A percentile compares a stretch with the other conserved stretches of the same genome.
Evolutionary conservation across 2,329 filamentous ascomycete species (phyloP).

Genomic region (Cladophialophora bantiana): DNA sequence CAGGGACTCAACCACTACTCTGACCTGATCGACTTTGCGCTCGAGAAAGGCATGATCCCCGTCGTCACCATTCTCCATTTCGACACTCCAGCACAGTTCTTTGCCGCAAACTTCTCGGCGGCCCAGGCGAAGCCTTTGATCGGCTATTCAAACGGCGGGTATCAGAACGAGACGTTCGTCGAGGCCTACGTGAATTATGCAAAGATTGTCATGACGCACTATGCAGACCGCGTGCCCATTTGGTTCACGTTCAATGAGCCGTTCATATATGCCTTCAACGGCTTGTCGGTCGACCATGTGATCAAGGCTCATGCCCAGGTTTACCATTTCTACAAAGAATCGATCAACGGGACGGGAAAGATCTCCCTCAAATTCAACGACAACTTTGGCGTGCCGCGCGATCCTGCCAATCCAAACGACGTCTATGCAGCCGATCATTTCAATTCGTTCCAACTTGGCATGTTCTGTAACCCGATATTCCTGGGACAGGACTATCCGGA

Average conservation of each 20-base stretch:
- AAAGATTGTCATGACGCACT: constrained; percentile 48
- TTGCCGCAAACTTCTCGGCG: constrained; percentile 28
- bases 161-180: constrained; percentile 42
- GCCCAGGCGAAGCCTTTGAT: constrained; percentile 29
- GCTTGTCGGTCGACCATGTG: constrained; percentile 48
- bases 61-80: constrained; percentile 50
- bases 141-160: constrained; percentile 42
- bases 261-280: constrained; percentile 46
- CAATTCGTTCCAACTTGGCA: constrained; percentile 48
- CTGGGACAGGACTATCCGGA: constrained; percentile 55
- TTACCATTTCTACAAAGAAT: constrained; percentile 52
- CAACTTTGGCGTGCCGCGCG: constrained; percentile 47
- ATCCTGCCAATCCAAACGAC: constrained; percentile 39
- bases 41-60: constrained; percentile 54
- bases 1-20: constrained; percentile 57
- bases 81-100: constrained; percentile 37
- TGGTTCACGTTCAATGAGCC: constrained; percentile 54
- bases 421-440: constrained; percentile 44
- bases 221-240: constrained; percentile 49
- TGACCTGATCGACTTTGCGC: constrained; percentile 54
- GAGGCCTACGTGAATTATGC: constrained; percentile 49
- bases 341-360: constrained; percentile 32
- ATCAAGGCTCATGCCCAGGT: constrained; percentile 48
- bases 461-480: constrained; percentile 55
- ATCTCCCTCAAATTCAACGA: constrained; percentile 48